Base-by-base conservation (phyloP, 2,329 filamentous ascomycete genomes). In the Botrytis squamosa region DNA sequence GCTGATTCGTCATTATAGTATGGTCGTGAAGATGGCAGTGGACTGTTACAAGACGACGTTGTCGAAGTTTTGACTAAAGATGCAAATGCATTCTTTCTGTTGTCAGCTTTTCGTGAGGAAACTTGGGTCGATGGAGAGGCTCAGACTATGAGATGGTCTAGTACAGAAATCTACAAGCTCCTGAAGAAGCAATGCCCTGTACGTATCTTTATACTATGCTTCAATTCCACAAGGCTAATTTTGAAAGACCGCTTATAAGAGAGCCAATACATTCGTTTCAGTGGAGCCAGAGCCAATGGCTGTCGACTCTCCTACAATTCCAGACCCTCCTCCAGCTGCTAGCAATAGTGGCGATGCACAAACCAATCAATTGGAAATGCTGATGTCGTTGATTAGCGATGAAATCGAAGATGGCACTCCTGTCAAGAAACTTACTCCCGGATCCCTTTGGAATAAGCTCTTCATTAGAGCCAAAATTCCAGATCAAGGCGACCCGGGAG, bases 71-170 rank as follows among this genome's bases (percentile, higher is more conserved):
- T 72, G 18, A 68, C 63, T 46, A 57, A 72, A 46, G 52, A 68
- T 72, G 49, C 52, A 5, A 72, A 72, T 72, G 52, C 71, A 22
- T 72, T 68, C 6, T 72, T 72, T 25, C 71, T 72, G 14, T 38
- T 68, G 9, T 68, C 71, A 3, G 49, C 52, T 8, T 72, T 72
- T 68, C 44, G 71, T 20, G 49, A 72, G 33, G 71, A 72, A 22
- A 40, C 4, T 16, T 72, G 36, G 44, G 71, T 68, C 36, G 63
- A 72, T 20, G 29, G 33, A 42, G 29, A 68, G 4, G 33, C 46
- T 8, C 46, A 60, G 63, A 29, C 5, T 4, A 57, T 72, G 33
- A 68, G 22, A 33, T 72, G 71, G 71, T 46, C 36, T 6, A 25
- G 33, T 36, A 72, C 71, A 25, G 42, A 68, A 18, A 42, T 72